phyloP scores from a whole-genome alignment of 495 filamentous ascomycete genomes.

The Talaromyces wortmannii region DNA sequence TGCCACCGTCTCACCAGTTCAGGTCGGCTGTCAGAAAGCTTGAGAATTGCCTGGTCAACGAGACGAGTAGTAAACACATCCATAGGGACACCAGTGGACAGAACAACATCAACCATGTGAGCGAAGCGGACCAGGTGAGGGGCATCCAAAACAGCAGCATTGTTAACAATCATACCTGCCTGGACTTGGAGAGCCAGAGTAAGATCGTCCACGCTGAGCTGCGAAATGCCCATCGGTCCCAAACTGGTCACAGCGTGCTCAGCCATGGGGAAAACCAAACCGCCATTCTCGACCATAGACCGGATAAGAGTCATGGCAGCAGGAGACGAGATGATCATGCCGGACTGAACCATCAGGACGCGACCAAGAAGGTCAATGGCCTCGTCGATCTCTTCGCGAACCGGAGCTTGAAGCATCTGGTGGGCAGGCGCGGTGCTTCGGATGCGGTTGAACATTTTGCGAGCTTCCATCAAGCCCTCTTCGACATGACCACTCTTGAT shows the following conservation, averaged over 20 bases:
- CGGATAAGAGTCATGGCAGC: slow-evolving; percentile 55
- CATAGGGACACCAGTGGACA: slow-evolving; percentile 40
- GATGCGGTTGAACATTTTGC: slow-evolving; percentile 77
- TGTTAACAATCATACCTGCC: slow-evolving; percentile 48
- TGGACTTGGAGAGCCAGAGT: slow-evolving; percentile 58
- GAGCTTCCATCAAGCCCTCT: slow-evolving; percentile 67
- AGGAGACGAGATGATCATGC: slow-evolving; percentile 39
- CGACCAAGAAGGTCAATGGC: slow-evolving; percentile 68
- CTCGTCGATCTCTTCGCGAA: slow-evolving; percentile 79
- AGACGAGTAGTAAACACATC: slow-evolving; percentile 43
- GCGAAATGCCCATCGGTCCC: slow-evolving; percentile 49
- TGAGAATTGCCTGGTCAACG: slow-evolving; percentile 51
- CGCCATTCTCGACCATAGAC: slow-evolving; percentile 71
- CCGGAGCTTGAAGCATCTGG: slow-evolving; percentile 17
- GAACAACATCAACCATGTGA: slow-evolving; percentile 50
- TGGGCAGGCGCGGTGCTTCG: slow-evolving; percentile 39
- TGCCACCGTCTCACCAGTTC: slow-evolving; percentile 56
- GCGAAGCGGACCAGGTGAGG: slow-evolving; percentile 53
- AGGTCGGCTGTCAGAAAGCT: slow-evolving; percentile 41
- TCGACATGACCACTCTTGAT: slow-evolving; percentile 73
- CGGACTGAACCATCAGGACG: slow-evolving; percentile 39
- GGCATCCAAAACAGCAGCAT: slow-evolving; percentile 37
- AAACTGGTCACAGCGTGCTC: slow-evolving; percentile 55
- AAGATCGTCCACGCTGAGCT: slow-evolving; percentile 50
- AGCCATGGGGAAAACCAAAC: slow-evolving; percentile 53